Evolutionary conservation across 2,329 filamentous ascomycete species (phyloP), one percentile per base, ranked within the genome.

Genomic region (Alternaria gaisen): DNA sequence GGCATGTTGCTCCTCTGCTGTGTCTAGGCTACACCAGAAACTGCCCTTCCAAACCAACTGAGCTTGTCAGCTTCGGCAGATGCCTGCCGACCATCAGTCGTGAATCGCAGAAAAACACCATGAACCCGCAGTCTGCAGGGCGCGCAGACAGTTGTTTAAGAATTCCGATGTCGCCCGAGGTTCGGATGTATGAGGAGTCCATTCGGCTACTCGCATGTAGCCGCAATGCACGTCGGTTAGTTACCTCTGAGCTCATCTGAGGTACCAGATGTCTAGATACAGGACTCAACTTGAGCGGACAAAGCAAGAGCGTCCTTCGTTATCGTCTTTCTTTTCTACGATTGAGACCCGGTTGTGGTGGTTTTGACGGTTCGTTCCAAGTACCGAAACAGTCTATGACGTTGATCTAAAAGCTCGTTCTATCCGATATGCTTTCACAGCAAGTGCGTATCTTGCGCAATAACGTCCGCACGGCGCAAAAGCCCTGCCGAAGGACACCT

Each of bases 181-280:
- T 38, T 28, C 44, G 53, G 44, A 36, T 44, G 53, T 5, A 40
- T 51, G 56, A 65, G 63, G 63, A 60, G 62, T 52, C 51, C 50
- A 30, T 22, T 64, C 64, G 64, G 64, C 57, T 67, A 67, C 64
- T 54, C 62, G 51, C 63, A 59, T 56, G 51, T 56, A 65, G 54
- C 64, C 60, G 51, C 52, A 47, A 51, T 61, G 47, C 50, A 32
- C 7, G 50, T 61, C 64, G 64, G 64, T 56, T 63, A 65, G 41
- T 48, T 56, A 58, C 43, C 46, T 51, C 28, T 47, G 42, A 48
- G 22, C n/a, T 36, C 46, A 55, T 51, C 40, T 50, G 56, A 55
- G 16, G 44, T 47, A 50, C 28, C 34, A 41, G 53, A 14, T 24
- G 4, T 40, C 34, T 16, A 4, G 7, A 18, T 2, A 12, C 14